phyloP scores from a whole-genome alignment of 768 basidiomycete species.

The Collybia sp. region DNA sequence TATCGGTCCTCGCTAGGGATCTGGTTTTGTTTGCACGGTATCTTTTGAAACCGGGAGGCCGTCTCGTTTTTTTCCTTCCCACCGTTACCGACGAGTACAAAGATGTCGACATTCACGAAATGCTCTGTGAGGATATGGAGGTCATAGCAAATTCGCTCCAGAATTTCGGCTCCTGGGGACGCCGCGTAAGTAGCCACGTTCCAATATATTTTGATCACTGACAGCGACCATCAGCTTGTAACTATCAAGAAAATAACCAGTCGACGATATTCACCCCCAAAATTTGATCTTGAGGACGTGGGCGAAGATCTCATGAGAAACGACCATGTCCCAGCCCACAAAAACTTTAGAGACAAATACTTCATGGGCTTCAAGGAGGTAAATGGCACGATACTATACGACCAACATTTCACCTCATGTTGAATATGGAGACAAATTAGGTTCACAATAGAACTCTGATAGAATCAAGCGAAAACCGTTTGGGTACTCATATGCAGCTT shows the following conservation, averaged over 20 bases:
- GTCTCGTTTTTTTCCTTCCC: conserved; percentile 94
- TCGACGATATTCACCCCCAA: conserved; percentile 43
- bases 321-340: conserved; percentile 73
- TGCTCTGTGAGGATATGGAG: conserved; percentile 85
- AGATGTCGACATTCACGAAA: conserved; percentile 74
- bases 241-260: conserved; percentile 75
- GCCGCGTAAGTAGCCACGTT: conserved; percentile 55
- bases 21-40: conserved; percentile 80
- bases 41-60: conserved; percentile 77
- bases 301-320: not conserved
- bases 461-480: too few species aligned
- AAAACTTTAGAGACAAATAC: conserved; percentile 85
- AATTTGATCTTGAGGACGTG: conserved; percentile 36
- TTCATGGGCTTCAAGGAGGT: conserved; percentile 65
- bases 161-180: conserved; percentile 92
- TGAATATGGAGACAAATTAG: too few species aligned
- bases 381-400: too few species aligned
- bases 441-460: too few species aligned
- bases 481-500: too few species aligned
- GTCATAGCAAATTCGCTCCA: conserved; percentile 87
- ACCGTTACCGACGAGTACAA: conserved; percentile 90
- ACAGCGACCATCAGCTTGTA: conserved; percentile 56
- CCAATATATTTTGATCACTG: not conserved
- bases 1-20: conserved; percentile 77
- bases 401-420: too few species aligned